phyloP scores from a whole-genome alignment of 192 early-diverging fungal species.

The Gryganskiella cystojenkinii region DNA sequence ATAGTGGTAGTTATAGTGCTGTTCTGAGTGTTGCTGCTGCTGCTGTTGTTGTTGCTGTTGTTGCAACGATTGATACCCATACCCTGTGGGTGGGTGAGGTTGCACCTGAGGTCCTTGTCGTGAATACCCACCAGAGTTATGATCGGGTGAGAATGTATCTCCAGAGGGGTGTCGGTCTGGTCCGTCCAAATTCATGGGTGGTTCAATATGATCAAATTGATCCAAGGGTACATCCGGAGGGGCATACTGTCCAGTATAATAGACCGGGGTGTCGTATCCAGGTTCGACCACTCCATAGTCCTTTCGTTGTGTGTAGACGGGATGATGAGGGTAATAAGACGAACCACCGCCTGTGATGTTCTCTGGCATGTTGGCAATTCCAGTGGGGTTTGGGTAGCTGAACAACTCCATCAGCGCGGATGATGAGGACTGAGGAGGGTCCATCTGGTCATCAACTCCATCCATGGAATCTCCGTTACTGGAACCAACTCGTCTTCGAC shows the following conservation, averaged over 20 bases:
- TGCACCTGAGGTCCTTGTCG: background rate
- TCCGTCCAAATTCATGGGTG: slow-evolving; percentile 5
- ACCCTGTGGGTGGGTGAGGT: background rate
- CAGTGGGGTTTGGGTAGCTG: slow-evolving; percentile 18
- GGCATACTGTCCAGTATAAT: background rate
- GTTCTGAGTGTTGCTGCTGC: background rate
- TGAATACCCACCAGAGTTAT: background rate
- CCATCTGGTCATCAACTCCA: background rate
- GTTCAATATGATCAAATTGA: slow-evolving; percentile 21
- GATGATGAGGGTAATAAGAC: background rate
- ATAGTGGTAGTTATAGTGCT: background rate
- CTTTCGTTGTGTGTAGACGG: background rate
- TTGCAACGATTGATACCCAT: background rate
- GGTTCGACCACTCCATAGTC: slow-evolving; percentile 11
- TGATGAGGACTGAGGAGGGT: slow-evolving; percentile 23
- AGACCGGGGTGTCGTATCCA: slow-evolving; percentile 7
- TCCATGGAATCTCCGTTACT: background rate
- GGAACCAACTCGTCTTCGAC: background rate
- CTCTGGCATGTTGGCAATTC: background rate
- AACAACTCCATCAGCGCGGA: slow-evolving; percentile 40
- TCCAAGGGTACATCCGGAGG: slow-evolving; percentile 16
- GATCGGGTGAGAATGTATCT: slow-evolving; percentile 4
- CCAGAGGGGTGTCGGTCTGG: background rate
- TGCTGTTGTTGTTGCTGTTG: slow-evolving; percentile 19
- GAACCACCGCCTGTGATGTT: slow-evolving; percentile 1